Evolutionary conservation across 768 basidiomycete species (phyloP).

Genomic region (Trametes coccinea): DNA sequence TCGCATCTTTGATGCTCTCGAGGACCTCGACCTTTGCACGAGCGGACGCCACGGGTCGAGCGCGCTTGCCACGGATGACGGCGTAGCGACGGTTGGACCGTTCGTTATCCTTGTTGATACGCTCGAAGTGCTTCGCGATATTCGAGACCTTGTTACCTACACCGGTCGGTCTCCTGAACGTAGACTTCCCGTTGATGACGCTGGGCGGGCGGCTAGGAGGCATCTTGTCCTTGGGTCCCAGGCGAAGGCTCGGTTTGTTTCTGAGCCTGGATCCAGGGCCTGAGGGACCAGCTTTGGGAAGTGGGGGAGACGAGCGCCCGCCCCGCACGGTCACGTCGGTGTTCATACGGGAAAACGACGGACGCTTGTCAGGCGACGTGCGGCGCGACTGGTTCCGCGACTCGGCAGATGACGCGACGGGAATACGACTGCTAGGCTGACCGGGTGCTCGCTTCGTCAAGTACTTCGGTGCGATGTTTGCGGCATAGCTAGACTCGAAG

Average conservation of each 20-base stretch:
- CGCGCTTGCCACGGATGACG: slow-evolving; percentile 83
- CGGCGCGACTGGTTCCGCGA: slow-evolving; percentile 64
- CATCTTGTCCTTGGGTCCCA: slow-evolving; percentile 37
- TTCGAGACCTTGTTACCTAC: slow-evolving; percentile 77
- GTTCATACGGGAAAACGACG: slow-evolving; percentile 25
- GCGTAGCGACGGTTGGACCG: slow-evolving; percentile 76
- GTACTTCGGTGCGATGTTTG: slow-evolving; percentile 84
- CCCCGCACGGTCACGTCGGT: slow-evolving; percentile 25
- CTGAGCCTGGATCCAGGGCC: slow-evolving; percentile 38
- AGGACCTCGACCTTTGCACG: slow-evolving; percentile 87
- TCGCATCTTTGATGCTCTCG: slow-evolving; percentile 88
- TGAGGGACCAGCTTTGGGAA: slow-evolving; percentile 35
- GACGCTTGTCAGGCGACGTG: slow-evolving; percentile 73
- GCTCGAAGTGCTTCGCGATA: slow-evolving; percentile 89
- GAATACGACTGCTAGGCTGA: slow-evolving; percentile 47
- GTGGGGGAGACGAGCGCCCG: slow-evolving; percentile 42
- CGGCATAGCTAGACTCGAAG: slow-evolving; percentile 89
- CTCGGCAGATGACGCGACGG: slow-evolving; percentile 48
- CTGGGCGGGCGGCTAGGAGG: slow-evolving; percentile 44
- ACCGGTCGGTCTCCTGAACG: slow-evolving; percentile 53
- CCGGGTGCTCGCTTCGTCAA: slow-evolving; percentile 52
- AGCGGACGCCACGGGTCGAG: slow-evolving; percentile 88
- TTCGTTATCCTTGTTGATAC: slow-evolving; percentile 73
- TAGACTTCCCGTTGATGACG: slow-evolving; percentile 46
- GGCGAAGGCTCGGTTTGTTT: slow-evolving; percentile 36